Conservation (phyloP, 495 filamentous ascomycete species). For the Extremus antarcticus region DNA sequence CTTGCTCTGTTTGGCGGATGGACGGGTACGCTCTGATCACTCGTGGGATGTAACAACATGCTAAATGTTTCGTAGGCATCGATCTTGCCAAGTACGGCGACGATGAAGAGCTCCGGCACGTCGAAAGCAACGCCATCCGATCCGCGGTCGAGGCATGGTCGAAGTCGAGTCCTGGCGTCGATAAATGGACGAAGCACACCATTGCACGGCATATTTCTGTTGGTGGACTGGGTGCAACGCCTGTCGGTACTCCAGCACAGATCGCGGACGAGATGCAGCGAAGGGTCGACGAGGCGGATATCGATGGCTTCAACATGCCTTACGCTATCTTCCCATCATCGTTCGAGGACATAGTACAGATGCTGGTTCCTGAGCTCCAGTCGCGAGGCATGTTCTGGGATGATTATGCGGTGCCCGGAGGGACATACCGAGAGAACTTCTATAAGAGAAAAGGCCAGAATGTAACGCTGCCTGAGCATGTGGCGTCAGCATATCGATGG, state of each 20-base stretch:
- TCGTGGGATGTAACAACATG: not conserved
- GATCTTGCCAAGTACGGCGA: conserved; percentile 42
- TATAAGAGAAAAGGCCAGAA: not conserved
- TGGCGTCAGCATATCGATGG: conserved; percentile 26
- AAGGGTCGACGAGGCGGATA: conserved; percentile 36
- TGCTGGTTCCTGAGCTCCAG: conserved; percentile 49
- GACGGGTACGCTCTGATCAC: conserved; percentile 26
- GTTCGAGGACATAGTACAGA: conserved; percentile 51
- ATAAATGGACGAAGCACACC: conserved; percentile 53
- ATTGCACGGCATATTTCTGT: conserved; percentile 47
- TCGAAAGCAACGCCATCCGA: conserved; percentile 52
- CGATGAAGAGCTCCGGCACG: conserved; percentile 45
- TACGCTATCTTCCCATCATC: conserved; percentile 50
- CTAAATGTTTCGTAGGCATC: conserved; percentile 30
- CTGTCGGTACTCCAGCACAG: conserved; percentile 35
- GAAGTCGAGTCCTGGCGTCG: conserved; percentile 28
- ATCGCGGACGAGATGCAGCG: conserved; percentile 39
- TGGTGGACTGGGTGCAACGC: conserved; percentile 42
- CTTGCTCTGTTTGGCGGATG: conserved; percentile 49
- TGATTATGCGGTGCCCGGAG: conserved; percentile 33
- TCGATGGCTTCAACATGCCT: conserved; percentile 46
- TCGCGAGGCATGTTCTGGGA: conserved; percentile 44
- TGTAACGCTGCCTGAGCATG: not conserved
- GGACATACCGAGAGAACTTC: conserved; percentile 41
- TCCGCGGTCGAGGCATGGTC: conserved; percentile 32